Base-by-base conservation (phyloP, 345 rosid species). In the Pelargonium nanum region DNA sequence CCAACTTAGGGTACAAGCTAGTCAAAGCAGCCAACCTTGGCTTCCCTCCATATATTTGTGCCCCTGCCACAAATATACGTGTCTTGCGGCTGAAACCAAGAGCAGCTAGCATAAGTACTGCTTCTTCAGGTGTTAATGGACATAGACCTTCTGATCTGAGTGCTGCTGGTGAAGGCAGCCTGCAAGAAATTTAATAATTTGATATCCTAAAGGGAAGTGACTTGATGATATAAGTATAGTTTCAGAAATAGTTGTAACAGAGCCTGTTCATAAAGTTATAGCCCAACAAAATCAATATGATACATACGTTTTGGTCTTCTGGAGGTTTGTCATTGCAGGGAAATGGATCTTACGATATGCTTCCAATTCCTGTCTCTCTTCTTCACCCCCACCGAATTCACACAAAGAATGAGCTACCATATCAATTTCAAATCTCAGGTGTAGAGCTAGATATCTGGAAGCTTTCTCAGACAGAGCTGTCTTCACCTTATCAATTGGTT, bases 361-460 rank as follows among this genome's bases (percentile, higher is more conserved):
- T 81, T 86, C 91, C 77, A 93, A 75, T 54, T 85, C 91, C 56
- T 30, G 57, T 55, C 78, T 79, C 68, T 93, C 97, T 22, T 75
- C 84, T 68, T 84, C 86, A 0, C 95, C 99, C 57, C 97, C 95
- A 61, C 97, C 97, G 55, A 81, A 93, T 62, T 90, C 87, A 56
- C 99, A 93, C 5, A 86, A 75, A 60, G 99, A 90, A 83, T 93
- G 99, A 72, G 99, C 97, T 26, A 90, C 91, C 99, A 90, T 90
- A 65, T 90, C 97, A 16, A 94, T 88, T 77, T 94, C 97, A 64
- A 90, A 90, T 68, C 99, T 80, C 67, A 94, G 77, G 70, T 90
- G 99, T 24, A 94, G 61, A 26, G 96, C 86, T 61, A 94, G 81
- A 74, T 84, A 93, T 76, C 65, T 85, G 26, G 94, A 80, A 69